phyloP scores from a whole-genome alignment of 2,329 filamentous ascomycete genomes.

The Trichoderma sp. region DNA sequence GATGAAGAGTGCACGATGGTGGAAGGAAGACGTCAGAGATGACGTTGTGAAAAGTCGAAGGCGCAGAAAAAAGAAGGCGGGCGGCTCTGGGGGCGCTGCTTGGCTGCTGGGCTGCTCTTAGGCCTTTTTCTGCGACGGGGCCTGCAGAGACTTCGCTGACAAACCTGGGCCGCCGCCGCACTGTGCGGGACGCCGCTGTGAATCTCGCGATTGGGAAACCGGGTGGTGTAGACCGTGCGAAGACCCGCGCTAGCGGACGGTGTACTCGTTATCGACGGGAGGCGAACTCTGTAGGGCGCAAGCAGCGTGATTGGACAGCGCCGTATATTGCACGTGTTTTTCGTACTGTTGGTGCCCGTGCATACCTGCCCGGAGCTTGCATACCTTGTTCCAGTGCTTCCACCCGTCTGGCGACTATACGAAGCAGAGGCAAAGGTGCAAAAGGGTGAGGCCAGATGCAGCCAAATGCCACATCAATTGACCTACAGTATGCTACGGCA shows the following conservation, averaged over 20 bases:
- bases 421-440: neutral
- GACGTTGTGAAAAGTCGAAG: slow-evolving; percentile 47
- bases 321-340: neutral
- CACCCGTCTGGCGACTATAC: neutral
- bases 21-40: slow-evolving; percentile 51
- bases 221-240: slow-evolving; percentile 4
- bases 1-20: slow-evolving; percentile 40
- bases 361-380: neutral
- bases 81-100: slow-evolving; percentile 28
- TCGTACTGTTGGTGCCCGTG: slow-evolving; percentile 14
- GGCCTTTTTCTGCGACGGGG: slow-evolving; percentile 14
- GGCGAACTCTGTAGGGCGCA: neutral
- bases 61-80: slow-evolving; percentile 38
- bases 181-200: slow-evolving; percentile 22
- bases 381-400: neutral
- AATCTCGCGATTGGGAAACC: slow-evolving; percentile 12
- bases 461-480: neutral
- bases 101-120: slow-evolving; percentile 23
- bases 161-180: slow-evolving; percentile 15
- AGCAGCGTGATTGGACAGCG: neutral
- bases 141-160: slow-evolving; percentile 25
- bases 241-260: neutral
- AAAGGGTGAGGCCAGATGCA: neutral
- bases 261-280: slow-evolving; percentile 8
- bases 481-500: neutral